Conservation (phyloP, 169 alveolate species). For the Plasmodium coatneyi region DNA sequence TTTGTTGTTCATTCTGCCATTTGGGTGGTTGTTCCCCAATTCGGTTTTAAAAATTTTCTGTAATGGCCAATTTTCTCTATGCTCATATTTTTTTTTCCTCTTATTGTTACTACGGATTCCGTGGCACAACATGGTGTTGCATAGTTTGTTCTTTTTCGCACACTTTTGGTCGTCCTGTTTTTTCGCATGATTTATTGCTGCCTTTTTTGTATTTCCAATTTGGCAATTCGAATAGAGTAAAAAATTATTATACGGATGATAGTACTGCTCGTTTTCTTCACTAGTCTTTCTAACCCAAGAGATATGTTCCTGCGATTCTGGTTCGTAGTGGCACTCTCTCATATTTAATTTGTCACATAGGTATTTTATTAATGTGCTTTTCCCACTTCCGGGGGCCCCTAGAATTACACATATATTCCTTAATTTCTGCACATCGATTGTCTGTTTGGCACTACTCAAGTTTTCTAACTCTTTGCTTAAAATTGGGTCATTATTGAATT, state of each 20-base stretch:
- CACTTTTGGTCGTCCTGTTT: neutral
- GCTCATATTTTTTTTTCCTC: neutral
- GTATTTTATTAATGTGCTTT: conserved; percentile 65
- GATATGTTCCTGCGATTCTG: conserved; percentile 37
- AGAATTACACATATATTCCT: conserved; percentile 63
- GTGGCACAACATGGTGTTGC: neutral
- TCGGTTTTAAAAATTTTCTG: conserved; percentile 2
- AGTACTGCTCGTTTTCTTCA: conserved; percentile 43
- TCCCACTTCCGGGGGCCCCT: conserved; percentile 73
- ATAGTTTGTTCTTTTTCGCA: neutral
- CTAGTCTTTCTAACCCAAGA: conserved; percentile 15
- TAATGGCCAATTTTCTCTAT: neutral
- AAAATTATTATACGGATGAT: conserved; percentile 64
- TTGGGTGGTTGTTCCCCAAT: neutral
- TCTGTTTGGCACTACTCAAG: neutral
- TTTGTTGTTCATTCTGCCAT: conserved; percentile 11
- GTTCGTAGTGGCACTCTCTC: conserved; percentile 54
- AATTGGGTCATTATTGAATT: conserved; percentile 71
- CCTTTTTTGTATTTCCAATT: conserved; percentile 51
- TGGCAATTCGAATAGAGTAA: conserved; percentile 46
- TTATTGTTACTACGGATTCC: neutral
- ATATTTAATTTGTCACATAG: conserved; percentile 69
- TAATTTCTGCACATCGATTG: conserved; percentile 9
- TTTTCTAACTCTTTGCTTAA: conserved; percentile 55
- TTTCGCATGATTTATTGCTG: neutral